Conservation (phyloP, 108 stramenopile genomes). For the Cyclostephanos invisitatus region DNA sequence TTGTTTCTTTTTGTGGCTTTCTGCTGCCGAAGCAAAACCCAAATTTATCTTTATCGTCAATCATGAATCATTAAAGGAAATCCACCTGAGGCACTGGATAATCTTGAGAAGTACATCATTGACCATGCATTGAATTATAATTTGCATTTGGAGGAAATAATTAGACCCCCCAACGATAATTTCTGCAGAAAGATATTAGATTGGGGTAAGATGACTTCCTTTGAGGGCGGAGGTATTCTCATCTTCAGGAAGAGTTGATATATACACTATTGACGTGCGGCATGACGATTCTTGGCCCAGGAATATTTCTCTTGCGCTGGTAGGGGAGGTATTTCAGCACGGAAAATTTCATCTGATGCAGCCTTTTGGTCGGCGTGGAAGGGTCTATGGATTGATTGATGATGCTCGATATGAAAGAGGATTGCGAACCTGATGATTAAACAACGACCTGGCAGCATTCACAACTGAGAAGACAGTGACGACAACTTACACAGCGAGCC, state of each 20-base stretch:
- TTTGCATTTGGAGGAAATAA: conserved; percentile 12
- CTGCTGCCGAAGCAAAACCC: not conserved
- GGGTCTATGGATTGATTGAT: no score
- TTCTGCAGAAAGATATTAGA: not conserved
- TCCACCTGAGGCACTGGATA: conserved; percentile 16
- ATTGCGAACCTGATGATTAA: no score
- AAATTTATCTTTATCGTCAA: not conserved
- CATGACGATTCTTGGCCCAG: not conserved
- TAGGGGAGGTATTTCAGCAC: no score
- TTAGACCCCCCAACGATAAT: conserved; percentile 5
- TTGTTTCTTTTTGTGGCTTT: not conserved
- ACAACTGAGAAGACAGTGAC: no score
- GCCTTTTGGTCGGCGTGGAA: no score
- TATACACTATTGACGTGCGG: not conserved
- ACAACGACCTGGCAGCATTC: no score
- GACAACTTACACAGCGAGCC: no score
- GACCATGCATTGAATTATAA: not conserved
- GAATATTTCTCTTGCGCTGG: no score
- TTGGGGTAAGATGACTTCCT: not conserved
- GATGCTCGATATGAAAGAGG: no score
- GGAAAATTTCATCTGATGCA: no score
- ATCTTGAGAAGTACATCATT: conserved; percentile 22
- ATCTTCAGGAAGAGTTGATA: not conserved
- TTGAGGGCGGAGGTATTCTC: not conserved
- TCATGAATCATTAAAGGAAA: not conserved